Base-by-base conservation (phyloP, 2,329 filamentous ascomycete species). In the Chaetomiaceae sp. region DNA sequence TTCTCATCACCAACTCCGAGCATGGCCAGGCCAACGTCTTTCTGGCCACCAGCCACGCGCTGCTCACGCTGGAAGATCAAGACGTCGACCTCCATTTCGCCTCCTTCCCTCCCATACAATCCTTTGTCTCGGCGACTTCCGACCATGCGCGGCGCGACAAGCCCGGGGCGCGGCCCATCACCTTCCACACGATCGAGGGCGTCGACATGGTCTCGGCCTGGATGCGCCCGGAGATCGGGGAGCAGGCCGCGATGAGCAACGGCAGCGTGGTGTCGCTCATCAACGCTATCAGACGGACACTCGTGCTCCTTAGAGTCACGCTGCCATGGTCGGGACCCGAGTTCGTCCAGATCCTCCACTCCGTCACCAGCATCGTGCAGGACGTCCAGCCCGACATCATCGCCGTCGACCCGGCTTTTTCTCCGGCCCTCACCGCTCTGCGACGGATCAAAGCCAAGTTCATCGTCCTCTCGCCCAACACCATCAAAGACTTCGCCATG, bases 401-500 rank as follows among this genome's bases (percentile, higher is more conserved):
- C 11, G 36, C 37, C 29, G 37, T 40, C 15, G 36, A 45, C 30
- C 43, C 43, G 6, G 32, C 30, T 8, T 45, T 45, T 17, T 26
- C 43, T 5, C 43, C 37, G 8, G 43, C 29, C 15, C 30, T 45
- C 14, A 45, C 43, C 11, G 29, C 9, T 15, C 20, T 39, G 11
- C 29, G 37, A 2, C 29, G 34, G 10, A 6, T 29, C 37, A 22
- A 29, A 6, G 30, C 29, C 3, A 34, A 29, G 20, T 45, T 34
- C 14, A 20, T 35, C 20, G 14, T 45, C 11, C 43, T 45, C 15
- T 19, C 43, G 12, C 43, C 43, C 14, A 45, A 45, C 22, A 45
- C 43, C 4, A 39, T 45, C 43, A 45, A 45, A n/a, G 43, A 39
- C 37, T 45, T 45, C 33, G 43, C 43, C 29, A 34, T 45, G 20